A percentile compares a stretch with the other conserved stretches of the same genome.
phyloP scores from a whole-genome alignment of 495 filamentous ascomycete genomes.

The Terfezia claveryi region DNA sequence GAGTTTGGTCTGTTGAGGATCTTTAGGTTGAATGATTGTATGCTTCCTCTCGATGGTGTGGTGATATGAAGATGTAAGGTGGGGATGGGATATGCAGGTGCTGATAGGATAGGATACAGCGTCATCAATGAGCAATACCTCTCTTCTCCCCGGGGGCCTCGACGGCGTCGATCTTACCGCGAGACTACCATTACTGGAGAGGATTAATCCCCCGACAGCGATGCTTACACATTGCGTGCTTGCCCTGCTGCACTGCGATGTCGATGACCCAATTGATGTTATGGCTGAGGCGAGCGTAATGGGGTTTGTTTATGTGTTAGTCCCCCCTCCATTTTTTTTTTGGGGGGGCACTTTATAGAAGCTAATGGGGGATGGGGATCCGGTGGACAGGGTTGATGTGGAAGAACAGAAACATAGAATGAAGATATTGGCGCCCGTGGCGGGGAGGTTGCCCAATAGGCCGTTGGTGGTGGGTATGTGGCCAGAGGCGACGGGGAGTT shows the following conservation, averaged over 20 bases:
- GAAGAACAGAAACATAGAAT: slow-evolving; percentile 67
- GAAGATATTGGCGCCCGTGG: slow-evolving; percentile 59
- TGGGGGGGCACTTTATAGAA: too few relatives aligned
- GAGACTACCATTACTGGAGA: slow-evolving; percentile 29
- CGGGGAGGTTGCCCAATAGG: slow-evolving; percentile 50
- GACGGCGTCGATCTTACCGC: slow-evolving; percentile 21
- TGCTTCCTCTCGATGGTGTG: too few relatives aligned
- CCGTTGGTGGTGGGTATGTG: slow-evolving; percentile 36
- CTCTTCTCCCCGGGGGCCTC: slow-evolving; percentile 28
- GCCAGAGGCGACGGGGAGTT: slow-evolving; percentile 6
- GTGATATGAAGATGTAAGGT: too few relatives aligned
- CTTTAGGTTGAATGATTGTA: slow-evolving; percentile 26
- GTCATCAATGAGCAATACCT: slow-evolving; percentile 2
- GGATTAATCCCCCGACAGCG: slow-evolving; percentile 30
- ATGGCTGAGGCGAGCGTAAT: slow-evolving; percentile 70
- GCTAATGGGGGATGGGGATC: neutral
- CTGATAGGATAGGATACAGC: neutral
- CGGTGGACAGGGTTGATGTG: slow-evolving; percentile 35
- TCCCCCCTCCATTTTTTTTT: neutral
- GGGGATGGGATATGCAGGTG: too few relatives aligned
- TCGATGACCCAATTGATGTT: slow-evolving; percentile 40
- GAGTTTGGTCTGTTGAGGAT: slow-evolving; percentile 50
- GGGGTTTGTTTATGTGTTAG: slow-evolving; percentile 66
- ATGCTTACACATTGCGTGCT: slow-evolving; percentile 47
- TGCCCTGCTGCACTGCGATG: slow-evolving; percentile 52